Conservation (phyloP, 495 filamentous ascomycete species). For the Chaetomium fimeti region DNA sequence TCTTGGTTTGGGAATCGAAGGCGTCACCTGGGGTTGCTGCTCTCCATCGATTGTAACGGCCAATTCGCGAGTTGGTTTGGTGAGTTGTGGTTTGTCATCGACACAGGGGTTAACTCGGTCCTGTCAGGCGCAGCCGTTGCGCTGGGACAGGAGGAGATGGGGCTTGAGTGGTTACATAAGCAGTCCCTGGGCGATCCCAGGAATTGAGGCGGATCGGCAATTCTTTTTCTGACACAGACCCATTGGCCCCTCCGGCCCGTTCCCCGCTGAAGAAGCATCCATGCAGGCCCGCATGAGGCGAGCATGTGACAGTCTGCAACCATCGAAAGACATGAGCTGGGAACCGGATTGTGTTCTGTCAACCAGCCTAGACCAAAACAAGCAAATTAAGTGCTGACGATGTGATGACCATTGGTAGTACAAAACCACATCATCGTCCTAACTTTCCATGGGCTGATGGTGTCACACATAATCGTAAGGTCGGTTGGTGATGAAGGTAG, state of each 20-base stretch:
- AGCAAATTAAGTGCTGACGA: neutral
- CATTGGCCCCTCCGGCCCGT: constrained; percentile 1
- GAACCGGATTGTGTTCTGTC: neutral
- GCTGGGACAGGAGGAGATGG: neutral
- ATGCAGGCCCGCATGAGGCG: neutral
- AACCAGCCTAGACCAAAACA: neutral
- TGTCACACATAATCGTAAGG: no score
- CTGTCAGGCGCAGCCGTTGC: neutral
- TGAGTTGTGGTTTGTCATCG: constrained; percentile 12
- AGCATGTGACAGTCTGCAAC: neutral
- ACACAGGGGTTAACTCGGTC: neutral
- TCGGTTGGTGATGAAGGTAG: no score
- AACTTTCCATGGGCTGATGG: no score
- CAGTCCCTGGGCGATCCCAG: neutral
- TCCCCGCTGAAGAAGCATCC: neutral
- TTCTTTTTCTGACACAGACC: neutral
- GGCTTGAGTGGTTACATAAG: constrained; percentile 3
- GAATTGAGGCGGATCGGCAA: neutral
- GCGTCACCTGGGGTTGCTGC: neutral
- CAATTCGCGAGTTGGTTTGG: neutral
- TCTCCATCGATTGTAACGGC: neutral
- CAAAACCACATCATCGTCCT: no score
- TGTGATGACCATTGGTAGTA: no score
- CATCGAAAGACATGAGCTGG: neutral
- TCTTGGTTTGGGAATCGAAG: neutral